phyloP scores from a whole-genome alignment of 2,329 filamentous ascomycete genomes.

The Fusarium tricinctum region DNA sequence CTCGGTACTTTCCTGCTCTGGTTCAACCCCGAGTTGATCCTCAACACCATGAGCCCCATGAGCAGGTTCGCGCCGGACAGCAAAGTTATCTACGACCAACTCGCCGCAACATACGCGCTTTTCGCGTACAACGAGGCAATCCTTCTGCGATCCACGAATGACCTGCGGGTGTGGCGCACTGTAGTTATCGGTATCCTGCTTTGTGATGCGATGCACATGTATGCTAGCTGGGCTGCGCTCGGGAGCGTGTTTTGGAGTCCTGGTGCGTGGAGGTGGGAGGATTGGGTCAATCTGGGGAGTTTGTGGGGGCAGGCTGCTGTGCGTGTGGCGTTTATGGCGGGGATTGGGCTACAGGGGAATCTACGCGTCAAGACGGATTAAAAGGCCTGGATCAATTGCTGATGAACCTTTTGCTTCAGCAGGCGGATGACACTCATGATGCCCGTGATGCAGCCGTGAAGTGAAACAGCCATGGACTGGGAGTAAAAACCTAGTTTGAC shows the following conservation, averaged over 20 bases:
- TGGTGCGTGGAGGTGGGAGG: constrained; percentile 28
- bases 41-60: constrained; percentile 31
- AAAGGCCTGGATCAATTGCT: background rate
- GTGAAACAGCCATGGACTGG: background rate
- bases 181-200: constrained; percentile 25
- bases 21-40: constrained; percentile 11
- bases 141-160: constrained; percentile 24
- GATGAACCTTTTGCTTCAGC: too few relatives aligned
- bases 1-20: constrained; percentile 13
- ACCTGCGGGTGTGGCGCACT: constrained; percentile 28
- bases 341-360: constrained; percentile 9
- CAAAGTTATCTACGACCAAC: constrained; percentile 36
- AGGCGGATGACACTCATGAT: too few relatives aligned
- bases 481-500: accelerated
- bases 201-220: constrained; percentile 36
- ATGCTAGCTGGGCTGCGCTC: constrained; percentile 28
- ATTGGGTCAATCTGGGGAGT: constrained; percentile 40
- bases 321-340: constrained; percentile 35
- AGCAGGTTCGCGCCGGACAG: constrained; percentile 35
- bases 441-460: background rate
- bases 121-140: constrained; percentile 42
- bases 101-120: constrained; percentile 35
- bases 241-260: constrained; percentile 33
- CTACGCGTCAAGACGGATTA: background rate
- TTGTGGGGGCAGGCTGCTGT: constrained; percentile 35